These are phyloP conservation scores for Pisolithus tinctorius DNA, from an alignment of 768 basidiomycete genomes.

Conservation along the genomic window DNA sequence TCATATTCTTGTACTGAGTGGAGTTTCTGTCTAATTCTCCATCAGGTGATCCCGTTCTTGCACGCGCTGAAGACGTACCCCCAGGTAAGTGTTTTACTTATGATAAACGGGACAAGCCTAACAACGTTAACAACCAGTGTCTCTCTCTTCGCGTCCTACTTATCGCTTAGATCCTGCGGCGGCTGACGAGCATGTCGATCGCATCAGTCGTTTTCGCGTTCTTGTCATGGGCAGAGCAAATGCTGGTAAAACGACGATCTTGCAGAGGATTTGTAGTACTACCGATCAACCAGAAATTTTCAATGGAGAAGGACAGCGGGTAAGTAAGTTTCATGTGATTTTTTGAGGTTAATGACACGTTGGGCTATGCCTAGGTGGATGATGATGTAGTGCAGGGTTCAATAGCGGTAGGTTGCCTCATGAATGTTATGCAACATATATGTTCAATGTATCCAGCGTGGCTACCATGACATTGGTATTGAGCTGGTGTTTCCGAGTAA, in stretches of 20 bases:
- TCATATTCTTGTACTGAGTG: no score
- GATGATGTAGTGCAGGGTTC: neutral
- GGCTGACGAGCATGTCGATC: no score
- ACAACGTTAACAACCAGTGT: no score
- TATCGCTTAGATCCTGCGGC: no score
- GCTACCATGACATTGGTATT: constrained; percentile 27
- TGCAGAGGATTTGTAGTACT: no score
- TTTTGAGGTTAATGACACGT: neutral
- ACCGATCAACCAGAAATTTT: constrained; percentile 9
- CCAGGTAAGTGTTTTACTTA: no score
- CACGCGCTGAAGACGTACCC: no score
- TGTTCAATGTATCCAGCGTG: constrained; percentile 10
- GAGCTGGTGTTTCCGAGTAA: constrained; percentile 27
- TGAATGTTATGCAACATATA: neutral
- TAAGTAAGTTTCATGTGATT: neutral
- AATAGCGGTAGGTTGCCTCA: neutral
- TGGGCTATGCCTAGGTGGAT: neutral
- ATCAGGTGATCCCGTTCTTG: no score
- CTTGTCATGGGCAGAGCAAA: constrained; percentile 36
- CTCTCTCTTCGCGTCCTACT: no score
- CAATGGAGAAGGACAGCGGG: constrained; percentile 13
- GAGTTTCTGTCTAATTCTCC: no score
- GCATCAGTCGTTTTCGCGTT: constrained; percentile 27
- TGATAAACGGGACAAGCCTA: no score
- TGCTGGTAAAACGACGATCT: constrained; percentile 16